Evolutionary conservation across 2,329 filamentous ascomycete genomes (phyloP), one percentile per base, ranked within the genome.

Genomic region (Cladophialophora psammophila): DNA sequence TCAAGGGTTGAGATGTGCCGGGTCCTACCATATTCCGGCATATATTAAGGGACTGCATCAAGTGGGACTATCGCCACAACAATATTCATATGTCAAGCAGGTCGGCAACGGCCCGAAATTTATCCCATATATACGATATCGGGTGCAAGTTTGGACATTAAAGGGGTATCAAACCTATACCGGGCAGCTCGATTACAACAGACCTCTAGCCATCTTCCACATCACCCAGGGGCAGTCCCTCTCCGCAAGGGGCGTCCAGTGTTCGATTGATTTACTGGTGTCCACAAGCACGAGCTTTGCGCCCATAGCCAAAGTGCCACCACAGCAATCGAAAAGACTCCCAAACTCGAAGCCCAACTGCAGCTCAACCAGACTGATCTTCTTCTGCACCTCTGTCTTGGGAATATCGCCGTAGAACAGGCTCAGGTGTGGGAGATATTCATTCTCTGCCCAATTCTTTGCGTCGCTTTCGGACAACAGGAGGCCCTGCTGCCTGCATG

Each of bases 321-420:
- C 68, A 64, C 68, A 70, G 40, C 68, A 70, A 42, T 65, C 68
- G 55, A 70, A 70, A 18, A 70, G 36, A 66, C 65, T 68, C 10
- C 68, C 68, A 26, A 70, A 50, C 35, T 65, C 66, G 12, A 61
- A 70, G 9, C 65, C 68, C 13, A 70, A 26, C 56, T 70, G 68
- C 63, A 69, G 18, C 58, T 70, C 68, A 18, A 70, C 65, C 20
- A 69, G n/a, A 8, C 55, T 38, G 35, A 70, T 56, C 32, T 69
- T 68, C 60, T 69, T 69, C 63, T 69, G 32, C 2, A 66, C 66
- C n/a, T 70, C 66, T 7, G 15, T 48, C n/a, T 53, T 36, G 26
- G 63, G 56, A 2, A 70, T 52, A 36, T 70, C 68, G 56, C 66
- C 68, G 42, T 70, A 70, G 55, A 70, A 63, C 56, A 70, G 38